Evolutionary conservation across 768 basidiomycete species (phyloP).

Genomic region (Amanita phalloides): DNA sequence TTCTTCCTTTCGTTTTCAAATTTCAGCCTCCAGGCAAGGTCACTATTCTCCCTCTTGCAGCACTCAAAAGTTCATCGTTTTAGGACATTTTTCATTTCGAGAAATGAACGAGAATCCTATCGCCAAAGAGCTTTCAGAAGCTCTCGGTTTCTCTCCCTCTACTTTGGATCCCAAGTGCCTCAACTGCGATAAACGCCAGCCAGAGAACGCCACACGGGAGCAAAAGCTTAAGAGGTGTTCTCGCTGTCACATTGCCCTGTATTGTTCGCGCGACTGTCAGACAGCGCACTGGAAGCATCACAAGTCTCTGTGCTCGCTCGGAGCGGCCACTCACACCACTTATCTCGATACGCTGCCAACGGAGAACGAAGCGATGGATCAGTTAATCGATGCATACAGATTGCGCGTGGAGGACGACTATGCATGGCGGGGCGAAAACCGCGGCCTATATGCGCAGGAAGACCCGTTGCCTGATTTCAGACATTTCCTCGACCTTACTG

Average conservation of each 20-base stretch:
- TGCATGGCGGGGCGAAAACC: neutral
- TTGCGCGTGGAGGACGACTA: slow-evolving; percentile 1
- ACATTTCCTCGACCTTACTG: neutral
- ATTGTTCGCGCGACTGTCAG: slow-evolving; percentile 5
- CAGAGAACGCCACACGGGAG: neutral
- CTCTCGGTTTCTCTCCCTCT: neutral
- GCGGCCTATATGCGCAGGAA: neutral
- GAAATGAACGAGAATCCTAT: neutral
- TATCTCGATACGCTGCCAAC: neutral
- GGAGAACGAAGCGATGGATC: neutral
- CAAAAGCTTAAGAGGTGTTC: neutral
- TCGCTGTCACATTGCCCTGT: neutral
- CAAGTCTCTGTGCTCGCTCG: neutral
- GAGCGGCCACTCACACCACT: neutral
- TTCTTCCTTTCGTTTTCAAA: no score
- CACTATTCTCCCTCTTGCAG: no score
- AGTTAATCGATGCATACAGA: neutral
- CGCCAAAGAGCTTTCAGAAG: neutral
- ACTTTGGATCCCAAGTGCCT: neutral
- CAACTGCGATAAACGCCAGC: neutral
- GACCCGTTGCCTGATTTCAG: neutral
- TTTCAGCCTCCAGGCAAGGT: no score
- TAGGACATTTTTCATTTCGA: no score
- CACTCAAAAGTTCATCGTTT: no score
- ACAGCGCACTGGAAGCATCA: neutral